Evolutionary conservation across 208 protist genomes (phyloP), one percentile per base, ranked within the genome.

Genomic region (Acanthamoeba rhysodes): DNA sequence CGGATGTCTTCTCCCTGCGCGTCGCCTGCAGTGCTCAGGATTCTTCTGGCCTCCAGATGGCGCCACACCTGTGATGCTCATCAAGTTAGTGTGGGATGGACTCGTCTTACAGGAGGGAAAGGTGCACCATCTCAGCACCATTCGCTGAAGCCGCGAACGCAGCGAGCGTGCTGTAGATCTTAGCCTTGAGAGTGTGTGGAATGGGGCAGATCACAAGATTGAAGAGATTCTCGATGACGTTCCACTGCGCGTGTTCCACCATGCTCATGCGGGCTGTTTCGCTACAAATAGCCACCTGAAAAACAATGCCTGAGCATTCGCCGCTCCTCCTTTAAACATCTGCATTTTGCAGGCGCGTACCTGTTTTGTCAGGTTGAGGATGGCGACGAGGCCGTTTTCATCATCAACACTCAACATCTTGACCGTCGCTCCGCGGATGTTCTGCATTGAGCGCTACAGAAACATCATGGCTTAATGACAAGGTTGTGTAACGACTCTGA

Each of bases 151-250:
- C 64, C 50, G 87, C 87, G 57, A 93, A 76, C 12, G 87, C 64
- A 27, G 87, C 87, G 22, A 93, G 32, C 20, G 87, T 76, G 57
- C 64, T 57, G 62, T 78, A 93, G 87, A 93, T 70, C n/a, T 76
- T 50, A 14, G 87, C 87, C 64, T 93, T 93, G n/a, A 93, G 62
- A 22, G 57, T 70, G 27, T 70, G 64, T 18, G 87, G 87, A 70
- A 93, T 45, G 14, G 87, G 87, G n/a, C 87, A 93, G 6, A 70
- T 32, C 7, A 93, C 57, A 6, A 93, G 48, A 10, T 29, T 41
- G 48, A 93, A 93, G 20, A 93, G 62, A 45, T 41, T 93, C 12
- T 50, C 87, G 18, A 93, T 57, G 16, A 55, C 62, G 29, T 45
- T 70, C 87, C 87, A 93, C 62, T 70, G 41, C 8, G 87, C n/a